A percentile compares a stretch with the other conserved stretches of the same genome.
phyloP scores from a whole-genome alignment of 2,329 filamentous ascomycete genomes.

The Sclerotiophoma versabilis region DNA sequence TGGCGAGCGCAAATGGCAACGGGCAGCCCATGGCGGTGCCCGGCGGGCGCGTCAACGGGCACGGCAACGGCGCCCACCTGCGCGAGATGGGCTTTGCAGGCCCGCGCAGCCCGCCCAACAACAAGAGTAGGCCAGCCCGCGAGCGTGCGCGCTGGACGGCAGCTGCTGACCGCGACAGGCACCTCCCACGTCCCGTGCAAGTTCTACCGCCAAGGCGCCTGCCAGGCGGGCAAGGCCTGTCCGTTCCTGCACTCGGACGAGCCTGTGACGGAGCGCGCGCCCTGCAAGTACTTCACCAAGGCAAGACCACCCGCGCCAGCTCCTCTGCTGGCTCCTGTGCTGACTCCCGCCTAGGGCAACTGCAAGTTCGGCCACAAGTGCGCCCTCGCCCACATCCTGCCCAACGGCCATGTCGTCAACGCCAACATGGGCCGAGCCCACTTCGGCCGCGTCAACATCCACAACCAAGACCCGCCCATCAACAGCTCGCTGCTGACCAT shows the following conservation, averaged over 20 bases:
- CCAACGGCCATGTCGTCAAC: slow-evolving; percentile 92
- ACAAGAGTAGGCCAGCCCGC: slow-evolving; percentile 52
- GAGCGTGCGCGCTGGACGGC: background rate
- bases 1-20: slow-evolving; percentile 46
- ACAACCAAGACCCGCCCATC: slow-evolving; percentile 73
- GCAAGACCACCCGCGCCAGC: slow-evolving; percentile 57
- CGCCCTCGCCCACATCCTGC: slow-evolving; percentile 93
- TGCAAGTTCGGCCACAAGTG: slow-evolving; percentile 99
- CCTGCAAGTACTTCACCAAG: slow-evolving; percentile 99
- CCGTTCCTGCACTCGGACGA: slow-evolving; percentile 95
- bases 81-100: slow-evolving; percentile 50
- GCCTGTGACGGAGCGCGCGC: slow-evolving; percentile 80
- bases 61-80: slow-evolving; percentile 43
- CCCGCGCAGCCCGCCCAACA: slow-evolving; percentile 57
- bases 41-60: slow-evolving; percentile 41
- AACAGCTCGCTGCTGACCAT: slow-evolving; percentile 74
- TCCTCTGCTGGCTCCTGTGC: background rate
- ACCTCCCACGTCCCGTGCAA: slow-evolving; percentile 98
- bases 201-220: slow-evolving; percentile 96
- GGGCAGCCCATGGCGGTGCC: slow-evolving; percentile 47
- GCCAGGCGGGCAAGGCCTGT: slow-evolving; percentile 94
- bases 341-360: slow-evolving; percentile 72
- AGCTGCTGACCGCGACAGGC: slow-evolving; percentile 62
- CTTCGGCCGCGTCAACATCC: slow-evolving; percentile 73
- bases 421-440: slow-evolving; percentile 61